These are phyloP conservation scores for Backusella tarrabulga DNA, from an alignment of 192 early-diverging fungal genomes.

Conservation along the genomic window DNA sequence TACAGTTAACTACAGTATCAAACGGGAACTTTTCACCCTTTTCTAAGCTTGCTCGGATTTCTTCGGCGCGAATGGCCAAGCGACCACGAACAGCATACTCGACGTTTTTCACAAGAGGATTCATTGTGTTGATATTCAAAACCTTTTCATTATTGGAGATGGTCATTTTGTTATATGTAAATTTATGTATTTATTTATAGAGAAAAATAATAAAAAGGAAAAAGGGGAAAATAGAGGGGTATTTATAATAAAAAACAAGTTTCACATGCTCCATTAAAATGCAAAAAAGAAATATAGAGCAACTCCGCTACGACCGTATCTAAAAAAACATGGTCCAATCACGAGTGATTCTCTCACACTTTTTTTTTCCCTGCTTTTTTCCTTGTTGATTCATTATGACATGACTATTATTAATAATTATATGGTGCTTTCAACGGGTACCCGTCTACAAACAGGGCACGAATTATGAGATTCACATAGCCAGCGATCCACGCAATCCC, in stretches of 20 bases:
- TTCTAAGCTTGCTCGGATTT: conserved; percentile 56
- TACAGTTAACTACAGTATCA: conserved; percentile 70
- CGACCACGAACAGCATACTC: conserved; percentile 97
- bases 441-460: conserved; percentile 55
- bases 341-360: conserved; percentile 1
- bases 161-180: background rate
- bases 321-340: background rate
- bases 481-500: conserved; percentile 55
- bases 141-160: conserved; percentile 2
- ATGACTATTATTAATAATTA: background rate
- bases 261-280: background rate
- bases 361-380: background rate
- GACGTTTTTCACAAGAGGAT: conserved; percentile 65
- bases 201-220: background rate
- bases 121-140: conserved; percentile 56
- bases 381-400: background rate
- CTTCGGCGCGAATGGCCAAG: conserved; percentile 90
- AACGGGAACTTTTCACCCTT: conserved; percentile 61
- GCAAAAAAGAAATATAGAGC: background rate
- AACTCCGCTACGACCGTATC: background rate
- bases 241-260: conserved; percentile 2
- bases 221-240: background rate
- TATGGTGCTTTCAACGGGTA: conserved; percentile 27
- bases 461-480: conserved; percentile 44
- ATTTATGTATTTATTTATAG: background rate